These are phyloP conservation scores for Fusarium paranaense DNA, from an alignment of 2,329 filamentous ascomycete genomes.

Conservation along the genomic window DNA sequence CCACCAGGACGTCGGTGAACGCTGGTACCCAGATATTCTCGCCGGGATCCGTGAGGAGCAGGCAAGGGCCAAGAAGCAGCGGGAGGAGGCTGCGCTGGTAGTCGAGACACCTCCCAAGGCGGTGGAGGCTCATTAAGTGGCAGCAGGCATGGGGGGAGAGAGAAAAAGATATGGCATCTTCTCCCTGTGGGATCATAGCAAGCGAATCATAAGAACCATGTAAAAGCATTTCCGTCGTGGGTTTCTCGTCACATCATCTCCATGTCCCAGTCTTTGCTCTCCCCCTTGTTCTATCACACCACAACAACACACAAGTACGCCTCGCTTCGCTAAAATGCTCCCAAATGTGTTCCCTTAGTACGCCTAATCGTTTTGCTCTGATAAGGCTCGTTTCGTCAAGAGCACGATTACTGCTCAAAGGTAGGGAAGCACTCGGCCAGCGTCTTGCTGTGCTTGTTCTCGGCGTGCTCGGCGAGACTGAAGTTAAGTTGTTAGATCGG, in stretches of 20 bases:
- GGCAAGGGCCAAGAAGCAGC: slow-evolving; percentile 53
- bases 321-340: slow-evolving; percentile 36
- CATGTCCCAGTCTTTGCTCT: background rate
- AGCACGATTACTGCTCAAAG: slow-evolving; percentile 45
- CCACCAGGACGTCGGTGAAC: slow-evolving; percentile 86
- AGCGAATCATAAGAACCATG: slow-evolving; percentile 27
- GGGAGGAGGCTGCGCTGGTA: slow-evolving; percentile 35
- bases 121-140: slow-evolving; percentile 49
- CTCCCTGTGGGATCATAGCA: background rate
- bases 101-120: slow-evolving; percentile 36
- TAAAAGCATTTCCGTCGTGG: slow-evolving; percentile 35
- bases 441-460: slow-evolving; percentile 81
- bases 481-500: slow-evolving; percentile 21
- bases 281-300: slow-evolving; percentile 23
- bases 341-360: slow-evolving; percentile 15
- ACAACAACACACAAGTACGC: slow-evolving; percentile 27
- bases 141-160: background rate
- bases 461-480: slow-evolving; percentile 76
- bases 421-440: slow-evolving; percentile 77
- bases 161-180: too few species aligned
- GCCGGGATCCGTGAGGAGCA: slow-evolving; percentile 69
- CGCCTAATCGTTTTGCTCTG: slow-evolving; percentile 9
- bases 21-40: slow-evolving; percentile 78
- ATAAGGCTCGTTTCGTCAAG: background rate
- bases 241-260: slow-evolving; percentile 25